Evolutionary conservation across 768 basidiomycete species (phyloP).

Genomic region (Tricholoma flavovirens): DNA sequence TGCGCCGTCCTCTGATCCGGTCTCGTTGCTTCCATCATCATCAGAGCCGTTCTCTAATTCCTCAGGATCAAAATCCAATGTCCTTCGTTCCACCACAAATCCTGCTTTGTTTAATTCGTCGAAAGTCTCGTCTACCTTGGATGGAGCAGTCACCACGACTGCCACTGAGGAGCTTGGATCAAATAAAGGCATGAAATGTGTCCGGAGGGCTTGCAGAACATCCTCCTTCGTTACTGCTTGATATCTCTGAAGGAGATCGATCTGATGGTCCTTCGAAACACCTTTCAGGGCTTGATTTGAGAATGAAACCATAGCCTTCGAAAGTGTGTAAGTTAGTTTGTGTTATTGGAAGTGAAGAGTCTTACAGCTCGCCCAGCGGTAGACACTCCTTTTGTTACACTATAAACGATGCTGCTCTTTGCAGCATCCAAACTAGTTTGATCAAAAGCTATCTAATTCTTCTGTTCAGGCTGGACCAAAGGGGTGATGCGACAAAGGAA

Average conservation of each 20-base stretch:
- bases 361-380: conserved; percentile 85
- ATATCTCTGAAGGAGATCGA: conserved; percentile 72
- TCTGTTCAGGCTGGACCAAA: background rate
- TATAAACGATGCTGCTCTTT: conserved; percentile 87
- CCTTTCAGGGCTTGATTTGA: conserved; percentile 88
- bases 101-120: conserved; percentile 61
- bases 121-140: conserved; percentile 68
- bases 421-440: conserved; percentile 82
- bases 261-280: conserved; percentile 66
- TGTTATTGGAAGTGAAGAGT: background rate
- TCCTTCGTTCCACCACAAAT: conserved; percentile 71
- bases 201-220: conserved; percentile 60
- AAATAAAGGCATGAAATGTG: conserved; percentile 84
- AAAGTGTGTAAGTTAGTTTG: background rate
- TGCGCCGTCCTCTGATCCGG: conserved; percentile 15
- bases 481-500: conserved; percentile 4
- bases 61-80: conserved; percentile 52
- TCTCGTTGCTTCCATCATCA: conserved; percentile 25
- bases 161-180: conserved; percentile 68
- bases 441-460: conserved; percentile 66
- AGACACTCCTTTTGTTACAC: conserved; percentile 73
- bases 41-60: conserved; percentile 40
- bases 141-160: conserved; percentile 77
- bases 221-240: conserved; percentile 78
- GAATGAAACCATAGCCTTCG: conserved; percentile 77